Evolutionary conservation across 345 rosid genomes (phyloP), one percentile per base, ranked within the genome.

Genomic region (Eucalyptus lansdowneana): DNA sequence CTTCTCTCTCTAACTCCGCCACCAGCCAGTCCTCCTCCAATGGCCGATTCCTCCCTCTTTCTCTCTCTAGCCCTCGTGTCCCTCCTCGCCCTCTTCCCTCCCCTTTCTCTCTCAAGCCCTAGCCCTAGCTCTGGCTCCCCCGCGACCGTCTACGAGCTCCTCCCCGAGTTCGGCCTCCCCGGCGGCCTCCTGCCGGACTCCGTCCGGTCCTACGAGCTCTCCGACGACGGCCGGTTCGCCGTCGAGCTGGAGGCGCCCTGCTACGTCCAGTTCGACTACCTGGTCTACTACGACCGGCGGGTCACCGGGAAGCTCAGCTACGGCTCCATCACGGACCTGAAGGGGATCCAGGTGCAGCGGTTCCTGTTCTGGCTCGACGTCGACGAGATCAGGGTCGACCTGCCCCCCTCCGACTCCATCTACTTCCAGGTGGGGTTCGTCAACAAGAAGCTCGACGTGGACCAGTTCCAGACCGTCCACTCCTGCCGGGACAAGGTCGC

Each of bases 141-240:
- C 47, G 13, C 89, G 92, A 8, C 95, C 13, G 98, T 97, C 65
- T 95, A 93, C 93, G 98, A 97, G 6, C 91, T 97, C 94, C 96
- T 97, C 81, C 96, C 98, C n/a, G 89, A 94, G 88, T 97, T 80
- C 94, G 98, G 99, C 87, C 99, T 97, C 93, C 99, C 99, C 9
- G 89, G 94, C 72, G 99, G 99, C 0, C 94, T 97, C 27, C 90
- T 97, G 12, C 99, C 99, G 5, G 87, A 87, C 87, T 76, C 96
- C 80, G 99, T 97, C 90, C 88, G 87, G 21, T 89, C 88, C 87
- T 97, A 95, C 95, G 88, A 92, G 54, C 93, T 97, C 89, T 90
- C 96, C 86, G 91, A 93, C 50, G 98, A 97, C 65, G 98, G 98
- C 45, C 86, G 90, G 6, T 96, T 97, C 93, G 88, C 90, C 50